Percentiles rank a stretch among this genome's conserved stretches.
These are phyloP conservation scores for Scedosporium dehoogii DNA, from an alignment of 2,329 filamentous ascomycete species.

Conservation along the genomic window DNA sequence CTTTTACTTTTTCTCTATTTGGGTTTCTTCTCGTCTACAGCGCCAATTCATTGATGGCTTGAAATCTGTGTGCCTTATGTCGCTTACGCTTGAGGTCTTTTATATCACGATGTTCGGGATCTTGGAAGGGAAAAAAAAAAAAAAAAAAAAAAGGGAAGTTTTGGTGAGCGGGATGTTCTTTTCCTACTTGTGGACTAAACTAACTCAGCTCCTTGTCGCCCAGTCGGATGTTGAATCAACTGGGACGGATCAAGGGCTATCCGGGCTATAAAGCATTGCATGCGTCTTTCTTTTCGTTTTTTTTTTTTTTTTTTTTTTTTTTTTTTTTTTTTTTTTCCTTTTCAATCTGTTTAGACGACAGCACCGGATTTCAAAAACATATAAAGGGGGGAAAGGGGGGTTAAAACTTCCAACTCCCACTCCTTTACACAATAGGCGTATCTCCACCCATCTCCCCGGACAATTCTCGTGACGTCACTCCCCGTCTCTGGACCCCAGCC, in stretches of 20 bases:
- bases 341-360: background rate
- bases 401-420: background rate
- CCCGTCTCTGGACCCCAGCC: conserved; percentile 24
- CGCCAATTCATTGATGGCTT: too few relatives aligned
- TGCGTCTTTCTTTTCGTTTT: background rate
- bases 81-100: too few relatives aligned
- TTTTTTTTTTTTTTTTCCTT: background rate
- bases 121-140: too few relatives aligned
- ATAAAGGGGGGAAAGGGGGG: background rate
- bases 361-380: background rate
- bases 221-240: conserved; percentile 1
- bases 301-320: background rate
- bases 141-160: background rate
- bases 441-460: conserved; percentile 54
- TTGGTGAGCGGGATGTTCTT: background rate
- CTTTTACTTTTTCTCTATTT: background rate
- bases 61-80: too few relatives aligned
- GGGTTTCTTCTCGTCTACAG: background rate
- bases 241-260: background rate
- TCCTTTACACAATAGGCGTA: conserved; percentile 26
- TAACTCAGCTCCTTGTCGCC: too few relatives aligned
- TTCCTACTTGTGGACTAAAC: too few relatives aligned
- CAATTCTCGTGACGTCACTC: conserved; percentile 43
- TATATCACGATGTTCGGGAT: background rate
- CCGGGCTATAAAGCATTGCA: too few relatives aligned